Base-by-base conservation (phyloP, 371 early-diverging fungal species). In the Mortierella sp. region DNA sequence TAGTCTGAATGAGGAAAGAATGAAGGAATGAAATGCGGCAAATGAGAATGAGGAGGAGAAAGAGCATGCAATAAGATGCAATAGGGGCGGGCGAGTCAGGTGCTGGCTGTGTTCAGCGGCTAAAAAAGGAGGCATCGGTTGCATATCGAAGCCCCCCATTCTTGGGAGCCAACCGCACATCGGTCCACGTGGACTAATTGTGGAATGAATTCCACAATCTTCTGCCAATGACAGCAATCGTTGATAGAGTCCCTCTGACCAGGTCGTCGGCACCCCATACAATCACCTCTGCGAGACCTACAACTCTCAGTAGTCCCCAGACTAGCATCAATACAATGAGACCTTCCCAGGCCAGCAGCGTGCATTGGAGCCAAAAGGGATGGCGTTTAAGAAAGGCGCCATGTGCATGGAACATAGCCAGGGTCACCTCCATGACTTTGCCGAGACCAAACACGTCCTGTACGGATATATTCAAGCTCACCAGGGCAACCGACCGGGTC, bases 191-290 rank as follows among this genome's bases (percentile, higher is more conserved):
- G 6, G n/a, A 39, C 53, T 57, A 57, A n/a, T 12, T 27, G 2
- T 60, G 27, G 39, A 71, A 22, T 24, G 59, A 71, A 12, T 34
- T 12, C 19, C 48, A 56, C 45, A 64, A 16, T 2, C 58, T 48
- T 9, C 54, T 56, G 9, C 61, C 60, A 10, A 61, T 54, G 21
- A 41, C 19, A 27, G 57, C 61, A 9, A 71, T 21, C 1, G 62
- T 61, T 19, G 66, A 60, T 4, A 71, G 51, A 0, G 71, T 65
- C 6, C 71, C 71, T 13, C 71, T 65, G 34, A 71, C 65, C 2
- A 71, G 60, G 44, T 71, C 71, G 31, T 71, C 71, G 0, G 71
- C 71, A n/a, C 71, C 71, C 71, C 71, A 71, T 1, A 71, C 71
- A 24, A 71, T 56, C 55, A 71, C 65, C 65, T 71, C 71, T 4